Evolutionary conservation across 495 filamentous ascomycete species (phyloP).

Genomic region (Penicillium odoratum): DNA sequence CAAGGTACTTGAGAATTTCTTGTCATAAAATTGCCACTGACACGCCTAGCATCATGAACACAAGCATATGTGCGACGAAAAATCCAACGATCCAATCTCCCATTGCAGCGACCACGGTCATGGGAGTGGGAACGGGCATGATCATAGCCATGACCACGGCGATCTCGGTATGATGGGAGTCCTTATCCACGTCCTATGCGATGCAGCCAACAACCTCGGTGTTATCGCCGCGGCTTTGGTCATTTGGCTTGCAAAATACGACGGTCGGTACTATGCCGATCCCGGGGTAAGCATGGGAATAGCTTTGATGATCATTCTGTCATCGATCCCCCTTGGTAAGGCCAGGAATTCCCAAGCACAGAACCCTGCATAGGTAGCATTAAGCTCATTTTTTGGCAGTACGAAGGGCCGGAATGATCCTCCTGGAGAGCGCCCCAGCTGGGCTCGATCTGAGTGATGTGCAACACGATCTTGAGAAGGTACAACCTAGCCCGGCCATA

Average conservation of each 20-base stretch:
- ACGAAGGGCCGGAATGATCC: slow-evolving; percentile 51
- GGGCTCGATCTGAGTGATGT: slow-evolving; percentile 75
- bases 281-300: slow-evolving; percentile 49
- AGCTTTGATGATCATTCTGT: slow-evolving; percentile 42
- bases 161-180: slow-evolving; percentile 50
- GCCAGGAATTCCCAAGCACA: background rate
- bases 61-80: slow-evolving; percentile 22
- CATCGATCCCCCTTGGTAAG: slow-evolving; percentile 43
- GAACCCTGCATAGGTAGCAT: background rate
- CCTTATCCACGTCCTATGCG: slow-evolving; percentile 49
- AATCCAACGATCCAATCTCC: slow-evolving; percentile 3
- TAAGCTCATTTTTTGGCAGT: slow-evolving; percentile 28
- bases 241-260: slow-evolving; percentile 43
- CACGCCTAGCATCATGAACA: slow-evolving; percentile 23
- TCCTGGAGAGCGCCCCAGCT: slow-evolving; percentile 81
- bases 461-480: slow-evolving; percentile 64
- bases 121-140: slow-evolving; percentile 43
- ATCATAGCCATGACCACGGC: slow-evolving; percentile 36
- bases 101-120: slow-evolving; percentile 13
- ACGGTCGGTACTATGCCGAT: slow-evolving; percentile 49
- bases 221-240: slow-evolving; percentile 47
- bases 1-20: slow-evolving; percentile 11
- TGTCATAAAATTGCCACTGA: slow-evolving; percentile 1
- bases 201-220: slow-evolving; percentile 51
- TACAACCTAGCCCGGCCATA: slow-evolving; percentile 10